A percentile compares a stretch with the other conserved stretches of the same genome.
These are phyloP conservation scores for Thelonectria rubi DNA, from an alignment of 2,329 filamentous ascomycete genomes.

Conservation along the genomic window DNA sequence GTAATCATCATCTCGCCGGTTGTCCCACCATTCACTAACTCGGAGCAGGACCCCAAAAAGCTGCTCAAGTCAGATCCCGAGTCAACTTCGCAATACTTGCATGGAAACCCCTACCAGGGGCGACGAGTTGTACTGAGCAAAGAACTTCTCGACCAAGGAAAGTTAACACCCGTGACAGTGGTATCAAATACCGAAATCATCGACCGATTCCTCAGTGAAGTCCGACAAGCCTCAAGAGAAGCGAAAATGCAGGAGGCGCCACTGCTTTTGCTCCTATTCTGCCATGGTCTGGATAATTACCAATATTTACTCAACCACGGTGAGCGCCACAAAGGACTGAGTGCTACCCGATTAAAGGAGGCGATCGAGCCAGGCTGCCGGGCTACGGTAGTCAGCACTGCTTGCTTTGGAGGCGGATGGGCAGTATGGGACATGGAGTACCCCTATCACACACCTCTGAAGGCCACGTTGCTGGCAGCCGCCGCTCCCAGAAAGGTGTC, in stretches of 20 bases:
- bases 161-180: background rate
- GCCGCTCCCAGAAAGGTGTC: background rate
- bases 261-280: constrained; percentile 9
- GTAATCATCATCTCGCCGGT: background rate
- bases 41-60: background rate
- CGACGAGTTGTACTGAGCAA: constrained; percentile 10
- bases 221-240: background rate
- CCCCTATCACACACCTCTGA: background rate
- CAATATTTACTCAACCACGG: background rate
- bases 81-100: background rate
- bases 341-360: constrained; percentile 3
- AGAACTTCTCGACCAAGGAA: constrained; percentile 1
- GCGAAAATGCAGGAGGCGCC: constrained; percentile 1
- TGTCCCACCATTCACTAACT: background rate
- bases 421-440: background rate
- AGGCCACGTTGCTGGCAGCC: background rate
- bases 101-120: constrained; percentile 12
- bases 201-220: background rate
- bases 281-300: background rate
- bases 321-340: background rate
- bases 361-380: constrained; percentile 13
- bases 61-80: background rate
- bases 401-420: constrained; percentile 21
- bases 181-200: background rate
- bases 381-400: constrained; percentile 13